These are phyloP conservation scores for Trichopus zeylanicus DNA, from an alignment of 116 monocot species.

Conservation along the genomic window DNA sequence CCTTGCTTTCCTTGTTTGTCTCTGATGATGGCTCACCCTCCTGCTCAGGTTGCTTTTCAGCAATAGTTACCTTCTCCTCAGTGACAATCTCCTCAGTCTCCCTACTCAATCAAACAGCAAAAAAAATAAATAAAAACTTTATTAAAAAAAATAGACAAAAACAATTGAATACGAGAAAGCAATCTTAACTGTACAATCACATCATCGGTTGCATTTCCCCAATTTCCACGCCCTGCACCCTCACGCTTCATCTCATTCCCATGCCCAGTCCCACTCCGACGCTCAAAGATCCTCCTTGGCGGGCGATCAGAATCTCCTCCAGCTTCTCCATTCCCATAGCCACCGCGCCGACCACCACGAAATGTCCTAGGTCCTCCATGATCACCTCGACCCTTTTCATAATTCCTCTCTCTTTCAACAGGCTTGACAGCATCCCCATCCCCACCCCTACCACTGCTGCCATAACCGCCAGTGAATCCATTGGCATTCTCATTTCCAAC, in stretches of 20 bases:
- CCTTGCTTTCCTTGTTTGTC: conserved; percentile 32
- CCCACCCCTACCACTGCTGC: conserved; percentile 18
- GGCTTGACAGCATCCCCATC: conserved; percentile 10
- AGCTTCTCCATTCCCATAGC: conserved; percentile 25
- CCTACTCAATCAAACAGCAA: conserved; percentile 29
- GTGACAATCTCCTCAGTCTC: conserved; percentile 25
- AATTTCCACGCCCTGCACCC: conserved; percentile 85
- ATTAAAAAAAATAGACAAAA: too few relatives aligned
- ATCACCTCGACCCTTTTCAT: conserved; percentile 3
- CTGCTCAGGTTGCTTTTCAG: conserved; percentile 33
- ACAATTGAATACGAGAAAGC: too few relatives aligned
- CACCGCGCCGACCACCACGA: conserved; percentile 42
- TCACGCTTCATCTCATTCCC: conserved; percentile 79
- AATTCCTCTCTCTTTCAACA: too few relatives aligned
- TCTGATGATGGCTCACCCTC: conserved; percentile 10
- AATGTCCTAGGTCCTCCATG: conserved; percentile 27
- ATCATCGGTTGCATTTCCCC: conserved; percentile 73
- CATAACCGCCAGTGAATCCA: too few relatives aligned
- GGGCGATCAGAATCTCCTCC: conserved; percentile 30
- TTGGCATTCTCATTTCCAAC: too few relatives aligned
- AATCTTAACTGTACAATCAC: conserved; percentile 38
- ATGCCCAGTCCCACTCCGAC: conserved; percentile 85
- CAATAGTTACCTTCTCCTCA: conserved; percentile 15
- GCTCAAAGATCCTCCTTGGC: conserved; percentile 51
- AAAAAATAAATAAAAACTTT: too few relatives aligned